phyloP scores from a whole-genome alignment of 257 asterid species.

The Cruciata laevipes region DNA sequence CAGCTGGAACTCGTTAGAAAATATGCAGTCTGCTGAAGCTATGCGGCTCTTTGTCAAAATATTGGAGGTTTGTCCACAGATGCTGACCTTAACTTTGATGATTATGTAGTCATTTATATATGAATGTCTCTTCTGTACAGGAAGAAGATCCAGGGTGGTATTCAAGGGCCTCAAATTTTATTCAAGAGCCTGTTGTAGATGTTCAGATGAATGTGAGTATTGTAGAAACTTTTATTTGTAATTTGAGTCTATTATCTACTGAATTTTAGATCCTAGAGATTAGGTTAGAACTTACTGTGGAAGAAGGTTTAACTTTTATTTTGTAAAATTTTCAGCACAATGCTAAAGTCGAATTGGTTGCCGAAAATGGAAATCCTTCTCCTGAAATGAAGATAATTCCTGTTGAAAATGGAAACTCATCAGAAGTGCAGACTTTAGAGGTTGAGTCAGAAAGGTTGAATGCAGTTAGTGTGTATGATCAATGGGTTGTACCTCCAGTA shows the following conservation, averaged over 20 bases:
- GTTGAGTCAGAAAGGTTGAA: conserved; percentile 60
- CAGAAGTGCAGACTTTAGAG: conserved; percentile 78
- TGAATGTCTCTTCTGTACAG: conserved; percentile 30
- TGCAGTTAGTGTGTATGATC: conserved; percentile 68
- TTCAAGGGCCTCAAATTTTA: conserved; percentile 70
- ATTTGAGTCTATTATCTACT: neutral
- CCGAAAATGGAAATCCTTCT: conserved; percentile 47
- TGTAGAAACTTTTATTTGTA: conserved; percentile 7
- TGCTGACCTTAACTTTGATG: conserved; percentile 13
- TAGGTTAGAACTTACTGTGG: neutral
- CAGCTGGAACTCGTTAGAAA: conserved; percentile 94
- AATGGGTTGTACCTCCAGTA: conserved; percentile 77
- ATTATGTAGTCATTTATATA: neutral
- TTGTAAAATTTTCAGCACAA: conserved; percentile 41
- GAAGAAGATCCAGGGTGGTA: conserved; percentile 99
- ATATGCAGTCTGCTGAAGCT: conserved; percentile 86
- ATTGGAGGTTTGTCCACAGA: conserved; percentile 61
- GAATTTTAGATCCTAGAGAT: neutral
- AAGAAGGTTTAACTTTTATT: conserved; percentile 8
- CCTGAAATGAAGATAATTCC: conserved; percentile 53
- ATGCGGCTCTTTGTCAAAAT: conserved; percentile 98
- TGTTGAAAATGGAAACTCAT: conserved; percentile 57
- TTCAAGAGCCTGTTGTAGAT: conserved; percentile 57
- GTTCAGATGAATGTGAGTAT: conserved; percentile 77
- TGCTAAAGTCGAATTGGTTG: conserved; percentile 37